phyloP scores from a whole-genome alignment of 2,329 filamentous ascomycete species.

The Penicillium sp. region DNA sequence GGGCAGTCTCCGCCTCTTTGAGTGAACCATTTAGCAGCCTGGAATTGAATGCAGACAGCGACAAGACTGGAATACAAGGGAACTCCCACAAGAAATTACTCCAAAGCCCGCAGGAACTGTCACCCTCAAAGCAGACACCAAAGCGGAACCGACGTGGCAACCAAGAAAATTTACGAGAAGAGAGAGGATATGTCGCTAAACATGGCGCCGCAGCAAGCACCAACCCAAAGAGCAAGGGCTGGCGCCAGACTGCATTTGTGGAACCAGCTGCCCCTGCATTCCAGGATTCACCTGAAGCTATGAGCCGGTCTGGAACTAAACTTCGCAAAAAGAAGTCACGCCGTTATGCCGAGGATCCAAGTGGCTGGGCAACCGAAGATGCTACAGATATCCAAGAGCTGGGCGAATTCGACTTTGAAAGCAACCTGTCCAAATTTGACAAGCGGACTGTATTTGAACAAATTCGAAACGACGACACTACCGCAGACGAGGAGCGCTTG shows the following conservation, averaged over 20 bases:
- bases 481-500: constrained; percentile 86
- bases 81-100: constrained; percentile 17
- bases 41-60: constrained; percentile 34
- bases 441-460: constrained; percentile 89
- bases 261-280: constrained; percentile 48
- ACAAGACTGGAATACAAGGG: constrained; percentile 13
- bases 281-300: constrained; percentile 42
- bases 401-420: constrained; percentile 91
- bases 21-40: constrained; percentile 49
- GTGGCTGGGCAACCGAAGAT: constrained; percentile 94
- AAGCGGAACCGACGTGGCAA: constrained; percentile 49
- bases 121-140: constrained; percentile 26
- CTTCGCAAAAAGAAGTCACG: constrained; percentile 49
- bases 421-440: constrained; percentile 89
- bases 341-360: constrained; percentile 59
- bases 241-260: constrained; percentile 66
- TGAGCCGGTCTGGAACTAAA: constrained; percentile 32
- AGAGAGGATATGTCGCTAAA: constrained; percentile 43
- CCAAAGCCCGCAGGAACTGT: constrained; percentile 22
- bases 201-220: constrained; percentile 35
- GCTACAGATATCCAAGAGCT: constrained; percentile 91
- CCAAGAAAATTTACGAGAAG: constrained; percentile 46
- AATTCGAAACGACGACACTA: constrained; percentile 81
- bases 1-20: constrained; percentile 39
- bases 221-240: constrained; percentile 59